phyloP scores from a whole-genome alignment of 345 rosid genomes.

The Salix viminalis region DNA sequence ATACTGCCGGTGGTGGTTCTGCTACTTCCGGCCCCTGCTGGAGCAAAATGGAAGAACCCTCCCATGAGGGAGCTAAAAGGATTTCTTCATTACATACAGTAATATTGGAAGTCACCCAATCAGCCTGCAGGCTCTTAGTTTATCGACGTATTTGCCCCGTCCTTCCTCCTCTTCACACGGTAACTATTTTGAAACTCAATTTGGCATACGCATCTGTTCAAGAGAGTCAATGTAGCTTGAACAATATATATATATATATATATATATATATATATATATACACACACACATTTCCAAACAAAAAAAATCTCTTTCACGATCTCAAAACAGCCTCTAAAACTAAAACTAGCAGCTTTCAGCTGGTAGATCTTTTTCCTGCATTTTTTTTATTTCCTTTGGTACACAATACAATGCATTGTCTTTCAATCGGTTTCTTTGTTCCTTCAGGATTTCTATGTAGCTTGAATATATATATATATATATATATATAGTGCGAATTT shows the following conservation, averaged over 20 bases:
- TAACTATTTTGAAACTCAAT: neutral
- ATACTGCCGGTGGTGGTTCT: neutral
- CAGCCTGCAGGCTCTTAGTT: constrained; percentile 4
- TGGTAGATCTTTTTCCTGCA: too few relatives aligned
- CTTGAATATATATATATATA: too few relatives aligned
- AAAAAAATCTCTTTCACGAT: too few relatives aligned
- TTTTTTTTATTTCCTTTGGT: neutral
- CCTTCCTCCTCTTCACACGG: constrained; percentile 7
- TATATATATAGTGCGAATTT: neutral
- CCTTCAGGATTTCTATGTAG: constrained; percentile 7
- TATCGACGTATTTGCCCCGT: neutral
- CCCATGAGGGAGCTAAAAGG: constrained; percentile 4
- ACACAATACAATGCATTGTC: neutral
- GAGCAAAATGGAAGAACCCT: constrained; percentile 5
- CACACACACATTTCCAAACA: too few relatives aligned
- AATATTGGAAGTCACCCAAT: neutral
- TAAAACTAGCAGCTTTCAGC: neutral
- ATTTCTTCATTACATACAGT: neutral
- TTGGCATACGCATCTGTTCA: neutral
- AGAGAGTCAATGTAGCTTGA: neutral
- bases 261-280: too few relatives aligned
- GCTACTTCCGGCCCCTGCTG: neutral
- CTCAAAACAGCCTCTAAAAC: too few relatives aligned
- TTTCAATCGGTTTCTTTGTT: neutral
- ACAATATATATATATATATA: too few relatives aligned